Base-by-base conservation (phyloP, 768 basidiomycete species). In the Mycena metata region DNA sequence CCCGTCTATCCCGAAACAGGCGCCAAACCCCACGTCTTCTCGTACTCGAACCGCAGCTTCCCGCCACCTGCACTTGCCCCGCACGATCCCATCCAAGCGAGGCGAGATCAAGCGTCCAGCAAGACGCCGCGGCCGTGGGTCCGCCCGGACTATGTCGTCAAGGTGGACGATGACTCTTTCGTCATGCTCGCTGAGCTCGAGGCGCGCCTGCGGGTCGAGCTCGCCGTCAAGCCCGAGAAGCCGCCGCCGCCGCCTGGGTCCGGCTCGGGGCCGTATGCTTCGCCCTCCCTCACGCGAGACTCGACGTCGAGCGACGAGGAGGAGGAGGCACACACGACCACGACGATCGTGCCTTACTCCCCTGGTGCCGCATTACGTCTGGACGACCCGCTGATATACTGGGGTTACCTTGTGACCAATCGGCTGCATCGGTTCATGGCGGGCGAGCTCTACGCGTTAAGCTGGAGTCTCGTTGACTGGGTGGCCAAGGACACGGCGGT, bases 101-200 rank as follows among this genome's bases (percentile, higher is more conserved):
- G 86, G 83, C 75, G 80, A 42, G 88, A 91, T 72, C 75, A 82
- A 45, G 75, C 76, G 30, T 79, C 83, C 0, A 30, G 30, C 30
- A 81, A 79, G 19, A 77, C 9, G 13, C 80, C 85, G 4, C 80
- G 78, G 47, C 84, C 88, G 9, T 96, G 95, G 94, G 91, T 91
- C 23, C 86, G 93, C 43, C 96, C 96, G 13, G 95, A 98, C 77
- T 98, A 90, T 75, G 90, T 99, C 46, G 89, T 94, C 74, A 99
- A 99, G 80, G 93, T 92, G 1, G 96, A 99, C 77, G 96, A 99
- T 74, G 96, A 99, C 78, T 89, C 95, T 10, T 97, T 99, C 74
- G 88, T 99, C 58, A 96, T 98, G 89, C 86, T 99, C 36, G 94
- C 94, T 2, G 96, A 99, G 77, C 84, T 99, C 19, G 96, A 99